phyloP scores from a whole-genome alignment of 2,329 filamentous ascomycete species.

The Escovopsis sp. region DNA sequence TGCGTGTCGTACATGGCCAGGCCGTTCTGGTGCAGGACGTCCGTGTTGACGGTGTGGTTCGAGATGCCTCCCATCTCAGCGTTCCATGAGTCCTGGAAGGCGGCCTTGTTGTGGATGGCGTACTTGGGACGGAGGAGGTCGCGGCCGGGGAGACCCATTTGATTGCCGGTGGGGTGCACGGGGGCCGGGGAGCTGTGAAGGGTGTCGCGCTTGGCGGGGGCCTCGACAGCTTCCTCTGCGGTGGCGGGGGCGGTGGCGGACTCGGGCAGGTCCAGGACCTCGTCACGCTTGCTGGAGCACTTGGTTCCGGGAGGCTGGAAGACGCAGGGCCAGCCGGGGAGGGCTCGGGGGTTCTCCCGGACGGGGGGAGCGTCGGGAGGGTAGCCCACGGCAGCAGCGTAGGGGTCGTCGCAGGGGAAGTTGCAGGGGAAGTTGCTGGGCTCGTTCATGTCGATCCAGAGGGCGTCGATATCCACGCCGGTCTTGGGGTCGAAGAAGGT shows the following conservation, averaged over 20 bases:
- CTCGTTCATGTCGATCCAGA: conserved; percentile 61
- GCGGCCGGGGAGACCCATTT: conserved; percentile 26
- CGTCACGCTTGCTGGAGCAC: conserved; percentile 6
- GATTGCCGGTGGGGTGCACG: conserved; percentile 32
- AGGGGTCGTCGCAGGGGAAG: conserved; percentile 15
- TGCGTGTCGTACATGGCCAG: conserved; percentile 68
- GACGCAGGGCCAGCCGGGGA: conserved; percentile 49
- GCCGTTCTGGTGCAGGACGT: conserved; percentile 62
- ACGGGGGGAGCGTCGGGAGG: conserved; percentile 50
- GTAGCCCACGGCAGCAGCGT: conserved; percentile 19
- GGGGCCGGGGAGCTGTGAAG: conserved; percentile 29
- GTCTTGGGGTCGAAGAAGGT: conserved; percentile 46
- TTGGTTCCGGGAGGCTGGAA: conserved; percentile 13
- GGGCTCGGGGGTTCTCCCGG: conserved; percentile 43
- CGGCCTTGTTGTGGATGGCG: conserved; percentile 57
- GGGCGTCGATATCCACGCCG: conserved; percentile 60
- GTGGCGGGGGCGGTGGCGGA: background rate
- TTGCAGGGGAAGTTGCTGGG: conserved; percentile 19
- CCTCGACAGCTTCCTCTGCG: conserved; percentile 1
- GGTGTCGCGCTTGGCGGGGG: background rate
- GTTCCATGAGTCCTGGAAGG: conserved; percentile 20
- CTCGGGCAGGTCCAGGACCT: background rate
- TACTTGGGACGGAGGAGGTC: conserved; percentile 64
- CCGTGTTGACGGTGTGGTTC: conserved; percentile 54
- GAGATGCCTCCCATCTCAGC: conserved; percentile 44